These are phyloP conservation scores for Trifolium subterraneum DNA, from an alignment of 306 rosid genomes.

Conservation along the genomic window DNA sequence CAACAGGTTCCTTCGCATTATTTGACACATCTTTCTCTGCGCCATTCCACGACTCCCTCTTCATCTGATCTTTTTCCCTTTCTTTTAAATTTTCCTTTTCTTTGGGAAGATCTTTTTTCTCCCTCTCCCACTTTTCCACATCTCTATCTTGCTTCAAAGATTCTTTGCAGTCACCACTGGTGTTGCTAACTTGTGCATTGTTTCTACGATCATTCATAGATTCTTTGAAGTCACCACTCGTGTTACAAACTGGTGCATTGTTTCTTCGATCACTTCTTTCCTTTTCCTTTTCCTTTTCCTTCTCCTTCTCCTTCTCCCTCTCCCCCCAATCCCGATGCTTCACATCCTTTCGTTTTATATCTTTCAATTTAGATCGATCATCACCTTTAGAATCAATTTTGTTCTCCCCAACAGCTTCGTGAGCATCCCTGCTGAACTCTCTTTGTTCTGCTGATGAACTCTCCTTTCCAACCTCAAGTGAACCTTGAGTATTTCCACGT, in stretches of 20 bases:
- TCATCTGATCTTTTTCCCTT: constrained; percentile 75
- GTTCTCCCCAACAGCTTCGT: constrained; percentile 85
- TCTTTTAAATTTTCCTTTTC: constrained; percentile 78
- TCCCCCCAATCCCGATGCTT: constrained; percentile 91
- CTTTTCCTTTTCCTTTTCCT: constrained; percentile 83
- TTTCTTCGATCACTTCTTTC: constrained; percentile 78
- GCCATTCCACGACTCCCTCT: constrained; percentile 75
- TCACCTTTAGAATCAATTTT: constrained; percentile 79
- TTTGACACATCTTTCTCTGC: constrained; percentile 66
- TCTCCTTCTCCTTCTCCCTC: constrained; percentile 84
- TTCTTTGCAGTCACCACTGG: constrained; percentile 65
- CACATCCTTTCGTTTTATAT: constrained; percentile 80
- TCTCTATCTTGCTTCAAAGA: constrained; percentile 75
- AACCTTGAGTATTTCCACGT: constrained; percentile 59
- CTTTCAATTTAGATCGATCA: constrained; percentile 84
- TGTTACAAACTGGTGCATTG: constrained; percentile 57
- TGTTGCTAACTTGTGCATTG: constrained; percentile 56
- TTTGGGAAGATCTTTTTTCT: constrained; percentile 70
- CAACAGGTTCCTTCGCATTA: constrained; percentile 69
- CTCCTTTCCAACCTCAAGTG: constrained; percentile 71
- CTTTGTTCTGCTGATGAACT: constrained; percentile 59
- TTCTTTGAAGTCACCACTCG: constrained; percentile 64
- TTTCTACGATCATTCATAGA: constrained; percentile 56
- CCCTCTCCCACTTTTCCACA: constrained; percentile 73
- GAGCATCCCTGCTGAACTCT: constrained; percentile 64